Evolutionary conservation across 768 basidiomycete species (phyloP), one percentile per base, ranked within the genome.

Genomic region (Boletus rubropictus): DNA sequence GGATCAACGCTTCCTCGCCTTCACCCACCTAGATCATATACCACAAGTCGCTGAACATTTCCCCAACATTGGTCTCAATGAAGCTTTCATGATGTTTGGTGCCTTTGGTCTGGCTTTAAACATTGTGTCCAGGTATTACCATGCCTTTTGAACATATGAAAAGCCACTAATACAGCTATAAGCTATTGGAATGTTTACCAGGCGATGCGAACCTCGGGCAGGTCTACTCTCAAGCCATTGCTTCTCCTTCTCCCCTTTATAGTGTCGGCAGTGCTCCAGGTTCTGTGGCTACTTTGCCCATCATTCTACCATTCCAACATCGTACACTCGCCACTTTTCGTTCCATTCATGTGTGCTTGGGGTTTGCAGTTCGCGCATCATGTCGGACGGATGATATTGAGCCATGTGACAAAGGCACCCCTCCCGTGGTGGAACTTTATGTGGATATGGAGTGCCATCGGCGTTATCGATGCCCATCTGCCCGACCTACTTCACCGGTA

Each of bases 261-360:
- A 15, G 57, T 81, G 37, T 79, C 90, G 14, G 79, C 80, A 2
- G 60, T 65, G n/a, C 71, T 92, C 39, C 86, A 95, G 55, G 63
- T 92, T 24, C 65, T 78, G 25, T 99, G 95, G 94, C 75, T 98
- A 15, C 73, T 80, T 17, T 80, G 82, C 24, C 85, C 89, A 8
- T 67, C 76, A 17, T 69, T 72, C 56, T 68, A 75, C 46, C 69
- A 80, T 47, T 82, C 84, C 3, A 72, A 71, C n/a, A 80, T 95
- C 63, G 72, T 96, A 33, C 73, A 85, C 55, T 87, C 87, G 1
- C 72, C 82, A 1, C 75, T 84, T 21, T 84, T 98, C 61, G 69
- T 97, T 10, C 91, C 93, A 3, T 96, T 94, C 72, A 67, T 94
- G 15, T 85, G 82, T 57, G 84, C 88, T 17, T 98, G 94, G 93